Evolutionary conservation across 1,139 yeast genomes (phyloP).

Genomic region (Candida sanyaensis): DNA sequence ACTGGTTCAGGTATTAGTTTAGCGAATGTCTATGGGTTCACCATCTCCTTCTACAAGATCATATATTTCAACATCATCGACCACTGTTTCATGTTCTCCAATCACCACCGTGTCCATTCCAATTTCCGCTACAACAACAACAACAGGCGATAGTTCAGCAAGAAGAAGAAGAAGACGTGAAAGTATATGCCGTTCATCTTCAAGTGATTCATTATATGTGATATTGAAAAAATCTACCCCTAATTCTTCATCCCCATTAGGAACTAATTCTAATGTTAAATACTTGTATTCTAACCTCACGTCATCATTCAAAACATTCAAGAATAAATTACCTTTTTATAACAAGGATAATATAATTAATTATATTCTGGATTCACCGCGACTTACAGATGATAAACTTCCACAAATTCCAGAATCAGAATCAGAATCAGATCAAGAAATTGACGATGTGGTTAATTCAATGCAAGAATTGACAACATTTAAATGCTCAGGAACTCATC

Average conservation of each 20-base stretch:
- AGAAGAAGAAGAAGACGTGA: not conserved
- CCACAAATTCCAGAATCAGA: conserved; percentile 13
- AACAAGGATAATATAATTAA: conserved; percentile 9
- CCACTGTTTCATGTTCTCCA: not conserved
- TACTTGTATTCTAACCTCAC: conserved; percentile 20
- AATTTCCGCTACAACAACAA: not conserved
- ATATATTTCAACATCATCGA: not conserved
- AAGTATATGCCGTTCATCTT: conserved; percentile 2
- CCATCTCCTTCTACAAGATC: no score
- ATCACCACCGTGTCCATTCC: not conserved
- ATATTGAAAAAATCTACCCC: conserved; percentile 6
- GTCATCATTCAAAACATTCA: conserved; percentile 16
- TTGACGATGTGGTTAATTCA: conserved; percentile 1
- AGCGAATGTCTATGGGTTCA: not conserved
- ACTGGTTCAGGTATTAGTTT: conserved; percentile 1
- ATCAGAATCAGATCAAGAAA: not conserved
- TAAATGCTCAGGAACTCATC: conserved; percentile 1
- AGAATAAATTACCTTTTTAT: conserved; percentile 9
- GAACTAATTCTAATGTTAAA: not conserved
- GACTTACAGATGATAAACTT: conserved; percentile 26
- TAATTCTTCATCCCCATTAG: not conserved
- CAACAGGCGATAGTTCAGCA: not conserved
- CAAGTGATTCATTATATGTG: conserved; percentile 11
- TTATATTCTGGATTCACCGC: conserved; percentile 18
- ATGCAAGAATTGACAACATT: conserved; percentile 13